Conservation (phyloP, 139 green algal species). For the Coelastrella sp. region DNA sequence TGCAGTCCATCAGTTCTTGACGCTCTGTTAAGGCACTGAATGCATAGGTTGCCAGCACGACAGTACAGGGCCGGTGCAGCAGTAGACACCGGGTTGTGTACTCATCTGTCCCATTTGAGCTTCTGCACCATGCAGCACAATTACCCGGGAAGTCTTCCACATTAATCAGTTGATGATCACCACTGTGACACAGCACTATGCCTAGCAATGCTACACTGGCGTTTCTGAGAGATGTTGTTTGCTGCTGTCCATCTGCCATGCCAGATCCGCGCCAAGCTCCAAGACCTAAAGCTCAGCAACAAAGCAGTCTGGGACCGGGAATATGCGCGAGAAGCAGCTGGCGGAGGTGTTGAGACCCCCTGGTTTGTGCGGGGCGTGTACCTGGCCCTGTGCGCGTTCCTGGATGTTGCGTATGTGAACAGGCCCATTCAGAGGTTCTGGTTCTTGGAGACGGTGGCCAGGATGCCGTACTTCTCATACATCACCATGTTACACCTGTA, state of each 20-base stretch:
- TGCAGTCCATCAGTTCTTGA: no score
- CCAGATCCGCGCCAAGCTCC: conserved; percentile 65
- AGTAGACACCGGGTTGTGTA: background rate
- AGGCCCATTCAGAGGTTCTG: conserved; percentile 84
- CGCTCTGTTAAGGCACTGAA: no score
- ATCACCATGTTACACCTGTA: conserved; percentile 97
- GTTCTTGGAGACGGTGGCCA: conserved; percentile 70
- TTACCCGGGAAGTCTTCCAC: no score
- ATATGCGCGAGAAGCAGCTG: conserved; percentile 58
- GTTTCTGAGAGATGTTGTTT: background rate
- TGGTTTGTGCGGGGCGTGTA: conserved; percentile 77
- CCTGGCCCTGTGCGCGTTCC: conserved; percentile 73
- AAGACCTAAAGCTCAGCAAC: conserved; percentile 84
- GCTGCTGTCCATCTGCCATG: background rate
- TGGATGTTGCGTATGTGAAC: conserved; percentile 84
- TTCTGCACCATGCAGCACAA: no score
- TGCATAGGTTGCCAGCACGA: no score
- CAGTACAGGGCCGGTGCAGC: no score
- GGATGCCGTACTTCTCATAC: conserved; percentile 96
- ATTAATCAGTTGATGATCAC: no score
- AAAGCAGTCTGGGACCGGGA: conserved; percentile 84
- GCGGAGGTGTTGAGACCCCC: conserved; percentile 57
- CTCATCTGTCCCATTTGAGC: background rate
- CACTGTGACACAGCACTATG: no score
- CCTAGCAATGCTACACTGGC: no score